Evolutionary conservation across 768 basidiomycete species (phyloP).

Genomic region (Collybiopsis luxurians): DNA sequence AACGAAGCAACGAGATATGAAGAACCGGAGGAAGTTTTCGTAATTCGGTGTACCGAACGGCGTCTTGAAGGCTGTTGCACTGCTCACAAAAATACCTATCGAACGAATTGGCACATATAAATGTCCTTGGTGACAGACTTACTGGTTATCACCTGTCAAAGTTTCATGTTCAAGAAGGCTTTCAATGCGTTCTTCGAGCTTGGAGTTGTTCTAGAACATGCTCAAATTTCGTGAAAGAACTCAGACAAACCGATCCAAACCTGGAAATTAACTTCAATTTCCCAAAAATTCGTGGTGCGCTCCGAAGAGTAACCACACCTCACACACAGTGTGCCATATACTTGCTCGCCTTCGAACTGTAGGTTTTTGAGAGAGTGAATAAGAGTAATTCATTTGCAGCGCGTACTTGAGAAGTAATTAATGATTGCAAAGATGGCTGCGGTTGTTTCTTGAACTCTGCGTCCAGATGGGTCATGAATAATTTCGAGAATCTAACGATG

Average conservation of each 20-base stretch:
- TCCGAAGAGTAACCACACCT: conserved; percentile 69
- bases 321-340: conserved; percentile 78
- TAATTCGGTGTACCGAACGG: conserved; percentile 73
- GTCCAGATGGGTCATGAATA: conserved; percentile 89
- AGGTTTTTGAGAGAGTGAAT: neutral
- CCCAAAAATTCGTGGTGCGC: conserved; percentile 70
- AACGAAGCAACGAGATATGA: conserved; percentile 92
- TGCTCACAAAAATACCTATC: conserved; percentile 75
- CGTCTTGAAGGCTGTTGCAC: conserved; percentile 74
- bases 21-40: conserved; percentile 79
- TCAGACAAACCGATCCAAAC: conserved; percentile 29
- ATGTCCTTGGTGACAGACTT: conserved; percentile 13
- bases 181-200: conserved; percentile 71
- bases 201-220: conserved; percentile 56
- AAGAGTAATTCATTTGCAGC: neutral
- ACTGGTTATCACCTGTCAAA: conserved; percentile 85
- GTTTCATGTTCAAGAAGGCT: conserved; percentile 65
- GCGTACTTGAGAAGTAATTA: conserved; percentile 71
- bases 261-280: conserved; percentile 84
- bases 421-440: conserved; percentile 54
- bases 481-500: conserved; percentile 77
- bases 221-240: neutral
- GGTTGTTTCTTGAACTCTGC: conserved; percentile 84
- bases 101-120: neutral
- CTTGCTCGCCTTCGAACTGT: conserved; percentile 87